Evolutionary conservation across 1,139 yeast species (phyloP).

Genomic region (Geotrichum australiense): DNA sequence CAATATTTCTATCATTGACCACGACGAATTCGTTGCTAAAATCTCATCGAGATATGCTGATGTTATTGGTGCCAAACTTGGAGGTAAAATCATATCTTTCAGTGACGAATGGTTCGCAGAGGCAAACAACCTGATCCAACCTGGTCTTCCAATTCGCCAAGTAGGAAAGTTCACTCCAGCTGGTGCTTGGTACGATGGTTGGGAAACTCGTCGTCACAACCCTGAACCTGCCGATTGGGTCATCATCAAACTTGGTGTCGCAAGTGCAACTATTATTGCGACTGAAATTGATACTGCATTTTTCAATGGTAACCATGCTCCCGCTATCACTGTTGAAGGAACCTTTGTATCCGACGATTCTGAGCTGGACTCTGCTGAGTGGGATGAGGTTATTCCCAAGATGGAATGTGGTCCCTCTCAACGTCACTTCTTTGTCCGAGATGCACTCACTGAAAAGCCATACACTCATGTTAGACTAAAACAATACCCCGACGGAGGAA

Average conservation of each 20-base stretch:
- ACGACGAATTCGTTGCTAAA: conserved; percentile 14
- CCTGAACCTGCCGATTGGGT: conserved; percentile 81
- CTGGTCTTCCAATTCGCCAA: conserved; percentile 71
- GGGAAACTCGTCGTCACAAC: conserved; percentile 97
- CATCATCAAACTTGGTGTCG: conserved; percentile 71
- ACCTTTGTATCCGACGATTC: conserved; percentile 35
- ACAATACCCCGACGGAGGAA: conserved; percentile 97
- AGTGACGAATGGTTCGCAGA: conserved; percentile 96
- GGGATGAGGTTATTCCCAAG: conserved; percentile 66
- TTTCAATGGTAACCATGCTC: conserved; percentile 94
- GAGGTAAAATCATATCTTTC: conserved; percentile 60
- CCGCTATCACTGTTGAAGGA: conserved; percentile 80
- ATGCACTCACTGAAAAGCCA: conserved; percentile 47
- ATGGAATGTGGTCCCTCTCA: conserved; percentile 84
- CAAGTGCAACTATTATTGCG: conserved; percentile 71
- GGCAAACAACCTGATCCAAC: conserved; percentile 80
- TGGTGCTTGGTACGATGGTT: conserved; percentile 97
- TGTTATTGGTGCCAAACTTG: conserved; percentile 77
- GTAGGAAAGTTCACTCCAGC: conserved; percentile 70
- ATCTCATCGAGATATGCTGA: conserved; percentile 29
- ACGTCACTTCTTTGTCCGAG: conserved; percentile 69
- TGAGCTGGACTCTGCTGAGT: conserved; percentile 37
- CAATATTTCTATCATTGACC: conserved; percentile 5
- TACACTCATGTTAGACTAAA: conserved; percentile 77
- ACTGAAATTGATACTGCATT: conserved; percentile 89